Conservation (phyloP, 257 asterid genomes). For the Rhazya stricta region DNA sequence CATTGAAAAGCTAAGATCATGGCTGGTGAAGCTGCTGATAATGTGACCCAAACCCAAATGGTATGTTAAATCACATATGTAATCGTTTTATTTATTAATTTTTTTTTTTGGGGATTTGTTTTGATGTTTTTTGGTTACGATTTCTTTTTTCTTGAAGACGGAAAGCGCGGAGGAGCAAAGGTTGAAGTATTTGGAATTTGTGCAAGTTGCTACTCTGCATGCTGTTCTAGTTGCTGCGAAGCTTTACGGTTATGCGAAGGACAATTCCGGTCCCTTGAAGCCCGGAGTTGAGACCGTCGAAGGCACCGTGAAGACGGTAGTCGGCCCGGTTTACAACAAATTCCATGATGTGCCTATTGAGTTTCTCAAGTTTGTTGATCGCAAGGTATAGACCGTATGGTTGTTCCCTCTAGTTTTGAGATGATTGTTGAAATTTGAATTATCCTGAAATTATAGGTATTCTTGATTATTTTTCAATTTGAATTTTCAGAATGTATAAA, state of each 20-base stretch:
- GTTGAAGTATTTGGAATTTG: slow-evolving; percentile 69
- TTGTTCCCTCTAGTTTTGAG: background rate
- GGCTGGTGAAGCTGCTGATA: slow-evolving; percentile 7
- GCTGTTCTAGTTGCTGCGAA: slow-evolving; percentile 52
- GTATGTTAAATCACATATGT: slow-evolving; percentile 15
- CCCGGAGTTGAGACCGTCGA: slow-evolving; percentile 75
- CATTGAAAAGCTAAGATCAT: background rate
- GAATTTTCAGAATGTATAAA: background rate
- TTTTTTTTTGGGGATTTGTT: background rate
- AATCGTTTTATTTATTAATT: background rate
- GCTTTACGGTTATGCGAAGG: slow-evolving; percentile 66
- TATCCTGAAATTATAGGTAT: background rate
- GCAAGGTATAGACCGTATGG: slow-evolving; percentile 79
- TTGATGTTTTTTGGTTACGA: background rate
- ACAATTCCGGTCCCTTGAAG: slow-evolving; percentile 81
- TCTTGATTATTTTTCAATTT: background rate
- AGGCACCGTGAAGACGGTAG: slow-evolving; percentile 78
- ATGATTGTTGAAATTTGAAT: background rate
- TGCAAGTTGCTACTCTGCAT: slow-evolving; percentile 57
- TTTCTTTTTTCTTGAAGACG: slow-evolving; percentile 16
- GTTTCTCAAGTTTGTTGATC: slow-evolving; percentile 74
- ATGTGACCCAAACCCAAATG: slow-evolving; percentile 18
- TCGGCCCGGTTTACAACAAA: slow-evolving; percentile 66
- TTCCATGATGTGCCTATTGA: slow-evolving; percentile 50
- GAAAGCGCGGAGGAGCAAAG: slow-evolving; percentile 48